Percentiles rank a stretch among this genome's conserved stretches.
These are phyloP conservation scores for Murraya koenigii DNA, from an alignment of 345 rosid genomes.

Conservation along the genomic window DNA sequence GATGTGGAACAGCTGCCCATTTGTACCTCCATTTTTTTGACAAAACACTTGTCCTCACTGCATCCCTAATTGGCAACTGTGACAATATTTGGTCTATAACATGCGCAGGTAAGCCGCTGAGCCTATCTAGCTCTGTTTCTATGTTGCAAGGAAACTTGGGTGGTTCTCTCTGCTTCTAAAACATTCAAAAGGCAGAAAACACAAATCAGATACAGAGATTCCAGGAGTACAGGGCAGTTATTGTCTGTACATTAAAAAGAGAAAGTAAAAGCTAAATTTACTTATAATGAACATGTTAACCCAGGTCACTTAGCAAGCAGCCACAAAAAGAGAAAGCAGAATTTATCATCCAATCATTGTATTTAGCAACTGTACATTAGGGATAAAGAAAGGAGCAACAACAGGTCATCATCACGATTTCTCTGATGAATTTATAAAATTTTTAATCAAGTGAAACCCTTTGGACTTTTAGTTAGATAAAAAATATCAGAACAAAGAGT, in stretches of 20 bases:
- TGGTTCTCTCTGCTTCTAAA: slow-evolving; percentile 54
- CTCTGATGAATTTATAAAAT: background rate
- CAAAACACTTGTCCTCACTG: slow-evolving; percentile 60
- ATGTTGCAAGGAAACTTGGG: slow-evolving; percentile 39
- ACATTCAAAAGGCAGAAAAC: slow-evolving; percentile 19
- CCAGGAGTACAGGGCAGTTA: background rate
- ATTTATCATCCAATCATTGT: background rate
- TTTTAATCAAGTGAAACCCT: background rate
- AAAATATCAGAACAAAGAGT: background rate
- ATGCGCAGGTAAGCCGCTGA: slow-evolving; percentile 60
- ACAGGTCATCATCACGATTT: background rate
- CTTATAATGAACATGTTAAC: background rate
- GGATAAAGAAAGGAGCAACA: background rate
- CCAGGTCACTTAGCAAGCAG: background rate
- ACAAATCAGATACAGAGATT: background rate
- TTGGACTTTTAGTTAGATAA: background rate
- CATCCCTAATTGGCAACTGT: slow-evolving; percentile 56
- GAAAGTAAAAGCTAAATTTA: background rate
- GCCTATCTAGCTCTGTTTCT: slow-evolving; percentile 42
- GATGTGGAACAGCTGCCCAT: slow-evolving; percentile 58
- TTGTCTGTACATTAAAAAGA: background rate
- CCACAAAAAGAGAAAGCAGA: background rate
- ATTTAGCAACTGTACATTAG: background rate
- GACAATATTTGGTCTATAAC: slow-evolving; percentile 53
- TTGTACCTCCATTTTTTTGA: slow-evolving; percentile 61